These are phyloP conservation scores for Salix caprea DNA, from an alignment of 345 rosid genomes.

Conservation along the genomic window DNA sequence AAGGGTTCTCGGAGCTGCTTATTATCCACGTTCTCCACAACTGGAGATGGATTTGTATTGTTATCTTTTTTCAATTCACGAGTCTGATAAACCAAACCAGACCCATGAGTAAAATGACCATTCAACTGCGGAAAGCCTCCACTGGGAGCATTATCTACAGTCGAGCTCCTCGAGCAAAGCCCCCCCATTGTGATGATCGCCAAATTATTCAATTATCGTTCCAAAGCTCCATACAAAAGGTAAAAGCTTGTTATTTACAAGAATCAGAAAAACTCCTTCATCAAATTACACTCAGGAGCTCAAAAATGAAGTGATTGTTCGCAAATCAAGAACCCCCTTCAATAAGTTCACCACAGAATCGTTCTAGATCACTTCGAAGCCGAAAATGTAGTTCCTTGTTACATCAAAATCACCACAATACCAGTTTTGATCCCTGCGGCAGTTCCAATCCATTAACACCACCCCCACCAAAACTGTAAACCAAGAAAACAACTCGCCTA, in stretches of 20 bases:
- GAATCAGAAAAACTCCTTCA: constrained; percentile 1
- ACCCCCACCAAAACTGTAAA: constrained; percentile 34
- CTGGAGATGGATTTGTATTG: constrained; percentile 37
- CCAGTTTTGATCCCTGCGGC: constrained; percentile 35
- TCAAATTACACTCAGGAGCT: constrained; percentile 4
- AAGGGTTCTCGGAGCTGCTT: constrained; percentile 45
- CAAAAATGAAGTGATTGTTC: neutral
- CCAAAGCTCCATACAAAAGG: constrained; percentile 38
- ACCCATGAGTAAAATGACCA: constrained; percentile 44
- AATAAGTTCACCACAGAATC: neutral
- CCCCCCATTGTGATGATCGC: constrained; percentile 70
- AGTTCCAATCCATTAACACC: constrained; percentile 54
- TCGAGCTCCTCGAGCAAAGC: constrained; percentile 92
- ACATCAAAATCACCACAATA: constrained; percentile 30
- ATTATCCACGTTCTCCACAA: constrained; percentile 38
- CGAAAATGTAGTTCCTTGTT: constrained; percentile 22
- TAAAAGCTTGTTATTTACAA: constrained; percentile 17
- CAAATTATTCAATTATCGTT: constrained; percentile 18
- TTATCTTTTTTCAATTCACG: constrained; percentile 42
- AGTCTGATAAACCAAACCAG: constrained; percentile 45
- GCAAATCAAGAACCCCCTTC: neutral
- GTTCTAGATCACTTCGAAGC: constrained; percentile 23
- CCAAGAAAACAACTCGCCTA: constrained; percentile 7
- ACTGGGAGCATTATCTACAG: constrained; percentile 89
- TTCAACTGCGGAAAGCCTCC: constrained; percentile 63